A percentile compares a stretch with the other conserved stretches of the same genome.
These are phyloP conservation scores for Syncephalastrum racemosum DNA, from an alignment of 371 early-diverging fungal species.

Conservation along the genomic window DNA sequence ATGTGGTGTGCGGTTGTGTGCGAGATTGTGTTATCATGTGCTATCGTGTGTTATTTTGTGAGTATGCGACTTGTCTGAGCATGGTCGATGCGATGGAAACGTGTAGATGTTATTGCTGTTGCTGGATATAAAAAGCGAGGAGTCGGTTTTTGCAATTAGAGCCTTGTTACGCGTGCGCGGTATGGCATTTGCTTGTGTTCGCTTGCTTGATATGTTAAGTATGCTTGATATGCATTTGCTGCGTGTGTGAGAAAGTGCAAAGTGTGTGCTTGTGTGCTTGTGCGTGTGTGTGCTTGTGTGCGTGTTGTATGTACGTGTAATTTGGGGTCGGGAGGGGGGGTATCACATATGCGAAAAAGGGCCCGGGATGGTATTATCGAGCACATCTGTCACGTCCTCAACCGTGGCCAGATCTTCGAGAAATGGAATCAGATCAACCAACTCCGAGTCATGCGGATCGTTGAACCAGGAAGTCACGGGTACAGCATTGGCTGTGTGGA, in stretches of 20 bases:
- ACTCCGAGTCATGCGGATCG: constrained; percentile 92
- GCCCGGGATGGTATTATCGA: constrained; percentile 25
- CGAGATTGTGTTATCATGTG: too few species aligned
- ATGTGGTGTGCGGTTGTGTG: too few species aligned
- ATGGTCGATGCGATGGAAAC: too few species aligned
- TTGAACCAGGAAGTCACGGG: constrained; percentile 95
- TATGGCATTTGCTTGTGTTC: too few species aligned
- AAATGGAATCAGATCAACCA: constrained; percentile 89
- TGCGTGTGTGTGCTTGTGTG: constrained; percentile 2
- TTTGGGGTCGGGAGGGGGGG: not conserved
- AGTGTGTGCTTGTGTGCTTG: not conserved
- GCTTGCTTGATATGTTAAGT: too few species aligned
- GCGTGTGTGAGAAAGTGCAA: constrained; percentile 1
- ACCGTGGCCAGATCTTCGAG: constrained; percentile 54
- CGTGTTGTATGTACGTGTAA: too few species aligned
- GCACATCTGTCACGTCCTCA: constrained; percentile 28
- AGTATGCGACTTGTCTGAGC: too few species aligned
- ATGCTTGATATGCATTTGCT: not conserved
- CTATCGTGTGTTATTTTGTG: too few species aligned
- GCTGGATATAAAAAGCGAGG: too few species aligned
- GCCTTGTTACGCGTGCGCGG: too few species aligned
- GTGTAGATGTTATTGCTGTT: too few species aligned
- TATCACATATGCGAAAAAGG: constrained; percentile 23
- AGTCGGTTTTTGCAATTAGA: too few species aligned
- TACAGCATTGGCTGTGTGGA: constrained; percentile 94